A percentile compares a stretch with the other conserved stretches of the same genome.
phyloP scores from a whole-genome alignment of 2,329 filamentous ascomycete genomes.

The Aspergillus niger region DNA sequence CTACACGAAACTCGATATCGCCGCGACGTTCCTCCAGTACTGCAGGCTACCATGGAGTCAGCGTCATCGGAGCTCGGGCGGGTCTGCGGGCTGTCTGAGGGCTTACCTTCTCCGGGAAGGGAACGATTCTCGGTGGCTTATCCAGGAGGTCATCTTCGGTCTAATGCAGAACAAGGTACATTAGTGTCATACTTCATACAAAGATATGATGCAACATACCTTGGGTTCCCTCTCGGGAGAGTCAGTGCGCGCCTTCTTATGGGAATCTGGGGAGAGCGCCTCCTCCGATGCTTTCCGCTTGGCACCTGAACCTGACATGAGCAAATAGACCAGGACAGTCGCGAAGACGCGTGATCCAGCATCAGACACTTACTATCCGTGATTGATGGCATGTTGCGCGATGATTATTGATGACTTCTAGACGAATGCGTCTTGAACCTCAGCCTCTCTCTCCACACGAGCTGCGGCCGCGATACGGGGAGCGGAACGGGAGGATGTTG shows the following conservation, averaged over 20 bases:
- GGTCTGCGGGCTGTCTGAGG: constrained; percentile 1
- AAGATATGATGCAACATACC: constrained; percentile 23
- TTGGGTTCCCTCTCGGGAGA: constrained; percentile 43
- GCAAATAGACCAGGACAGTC: constrained; percentile 4
- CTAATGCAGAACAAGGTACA: constrained; percentile 28
- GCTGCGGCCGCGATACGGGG: constrained; percentile 20
- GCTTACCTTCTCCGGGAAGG: constrained; percentile 82
- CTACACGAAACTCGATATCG: constrained; percentile 94
- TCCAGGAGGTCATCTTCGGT: constrained; percentile 40
- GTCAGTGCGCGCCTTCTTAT: constrained; percentile 53
- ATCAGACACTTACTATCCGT: constrained; percentile 36
- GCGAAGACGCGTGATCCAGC: background rate
- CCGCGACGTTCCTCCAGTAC: constrained; percentile 91
- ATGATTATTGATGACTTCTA: background rate
- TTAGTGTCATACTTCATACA: background rate
- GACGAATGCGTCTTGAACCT: constrained; percentile 6
- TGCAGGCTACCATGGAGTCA: constrained; percentile 62
- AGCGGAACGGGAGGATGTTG: constrained; percentile 26
- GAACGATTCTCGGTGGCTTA: constrained; percentile 65
- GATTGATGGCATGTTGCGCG: constrained; percentile 28
- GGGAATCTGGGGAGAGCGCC: constrained; percentile 44
- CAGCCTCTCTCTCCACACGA: constrained; percentile 20
- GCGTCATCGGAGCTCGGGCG: constrained; percentile 13
- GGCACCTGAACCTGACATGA: constrained; percentile 28
- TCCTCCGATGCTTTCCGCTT: constrained; percentile 57